phyloP scores from a whole-genome alignment of 2,329 filamentous ascomycete species.

The Penicillium rolfsii region DNA sequence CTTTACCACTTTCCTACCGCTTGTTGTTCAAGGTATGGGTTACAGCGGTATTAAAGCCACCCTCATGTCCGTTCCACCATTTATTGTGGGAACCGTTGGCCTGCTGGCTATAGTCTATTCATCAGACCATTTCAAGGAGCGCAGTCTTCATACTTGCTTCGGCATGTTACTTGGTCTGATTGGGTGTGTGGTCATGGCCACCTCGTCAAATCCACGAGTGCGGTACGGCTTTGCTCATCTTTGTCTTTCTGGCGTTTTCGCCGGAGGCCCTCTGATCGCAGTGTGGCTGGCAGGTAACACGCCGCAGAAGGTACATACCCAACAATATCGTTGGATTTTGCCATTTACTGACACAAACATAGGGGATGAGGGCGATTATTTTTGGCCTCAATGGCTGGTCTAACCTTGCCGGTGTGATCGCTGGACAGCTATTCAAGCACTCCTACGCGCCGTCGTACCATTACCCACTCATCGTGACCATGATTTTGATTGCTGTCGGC shows the following conservation, averaged over 20 bases:
- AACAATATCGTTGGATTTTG: background rate
- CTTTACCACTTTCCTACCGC: background rate
- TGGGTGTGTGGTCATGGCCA: constrained; percentile 18
- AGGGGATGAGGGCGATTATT: background rate
- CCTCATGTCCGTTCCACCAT: constrained; percentile 1
- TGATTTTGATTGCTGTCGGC: constrained; percentile 4
- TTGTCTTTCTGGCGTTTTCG: constrained; percentile 17
- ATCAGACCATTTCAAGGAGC: constrained; percentile 15
- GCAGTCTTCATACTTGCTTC: constrained; percentile 16
- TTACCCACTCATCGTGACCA: background rate
- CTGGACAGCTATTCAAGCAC: constrained; percentile 2
- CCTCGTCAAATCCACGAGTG: constrained; percentile 6
- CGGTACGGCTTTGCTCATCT: constrained; percentile 20
- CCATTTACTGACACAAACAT: background rate
- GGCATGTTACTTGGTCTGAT: constrained; percentile 16
- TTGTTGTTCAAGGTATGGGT: background rate
- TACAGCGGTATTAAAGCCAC: background rate
- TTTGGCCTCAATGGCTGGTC: background rate
- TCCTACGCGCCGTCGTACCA: constrained; percentile 1
- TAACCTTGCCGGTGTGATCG: constrained; percentile 1
- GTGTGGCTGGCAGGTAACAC: constrained; percentile 1
- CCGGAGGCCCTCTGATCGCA: constrained; percentile 11
- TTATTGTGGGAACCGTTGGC: constrained; percentile 13
- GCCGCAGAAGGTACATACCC: background rate
- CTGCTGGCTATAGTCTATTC: constrained; percentile 15